Conservation (phyloP, 2,329 filamentous ascomycete species). For the Fusarium sp. region DNA sequence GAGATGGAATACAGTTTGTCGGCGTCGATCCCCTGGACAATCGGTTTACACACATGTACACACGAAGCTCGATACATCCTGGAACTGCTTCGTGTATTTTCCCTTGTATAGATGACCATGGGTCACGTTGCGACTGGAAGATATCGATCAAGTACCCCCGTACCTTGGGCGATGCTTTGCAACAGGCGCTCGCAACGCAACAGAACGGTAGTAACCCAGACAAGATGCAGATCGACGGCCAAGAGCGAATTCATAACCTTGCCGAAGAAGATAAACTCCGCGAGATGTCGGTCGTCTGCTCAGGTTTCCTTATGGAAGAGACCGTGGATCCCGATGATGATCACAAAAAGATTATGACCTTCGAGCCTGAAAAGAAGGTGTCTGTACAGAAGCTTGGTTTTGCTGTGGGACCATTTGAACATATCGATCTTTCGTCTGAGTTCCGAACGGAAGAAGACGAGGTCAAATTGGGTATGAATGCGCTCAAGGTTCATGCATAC, state of each 20-base stretch:
- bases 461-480: slow-evolving; percentile 88
- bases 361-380: slow-evolving; percentile 79
- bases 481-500: slow-evolving; percentile 90
- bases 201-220: slow-evolving; percentile 52
- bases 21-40: slow-evolving; percentile 83
- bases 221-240: slow-evolving; percentile 57
- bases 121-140: slow-evolving; percentile 86
- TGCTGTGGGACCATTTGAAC: slow-evolving; percentile 93
- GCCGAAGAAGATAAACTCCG: slow-evolving; percentile 85
- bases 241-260: slow-evolving; percentile 59
- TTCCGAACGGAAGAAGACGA: slow-evolving; percentile 93
- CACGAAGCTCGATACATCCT: slow-evolving; percentile 81
- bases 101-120: slow-evolving; percentile 89
- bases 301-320: slow-evolving; percentile 89
- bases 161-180: slow-evolving; percentile 83
- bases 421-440: slow-evolving; percentile 85
- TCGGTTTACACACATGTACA: slow-evolving; percentile 92
- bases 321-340: slow-evolving; percentile 80
- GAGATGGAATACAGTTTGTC: slow-evolving; percentile 93
- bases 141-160: slow-evolving; percentile 87
- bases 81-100: slow-evolving; percentile 89
- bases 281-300: slow-evolving; percentile 91
- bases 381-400: slow-evolving; percentile 93
- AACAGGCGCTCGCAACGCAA: slow-evolving; percentile 60
- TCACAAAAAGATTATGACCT: slow-evolving; percentile 88